Percentiles rank a stretch among this genome's conserved stretches.
phyloP scores from a whole-genome alignment of 345 rosid species.

The Nasturtium officinale region DNA sequence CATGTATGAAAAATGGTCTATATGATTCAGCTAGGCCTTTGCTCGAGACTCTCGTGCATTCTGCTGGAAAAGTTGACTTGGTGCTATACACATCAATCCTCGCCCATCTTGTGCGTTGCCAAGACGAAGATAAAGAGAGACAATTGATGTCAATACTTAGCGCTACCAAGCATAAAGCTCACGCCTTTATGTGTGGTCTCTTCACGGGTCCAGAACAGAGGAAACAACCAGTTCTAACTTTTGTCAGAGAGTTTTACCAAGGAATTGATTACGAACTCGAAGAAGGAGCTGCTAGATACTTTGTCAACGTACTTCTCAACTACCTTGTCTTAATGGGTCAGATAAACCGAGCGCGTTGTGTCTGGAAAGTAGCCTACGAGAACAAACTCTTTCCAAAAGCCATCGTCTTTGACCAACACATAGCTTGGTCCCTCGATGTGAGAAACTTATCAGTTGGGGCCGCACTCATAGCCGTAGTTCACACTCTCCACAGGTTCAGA shows the following conservation, averaged over 20 bases:
- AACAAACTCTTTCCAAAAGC: constrained; percentile 98
- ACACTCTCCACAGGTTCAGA: constrained; percentile 93
- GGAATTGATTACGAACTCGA: constrained; percentile 89
- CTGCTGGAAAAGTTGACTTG: constrained; percentile 89
- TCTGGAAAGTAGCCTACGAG: constrained; percentile 97
- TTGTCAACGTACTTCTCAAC: constrained; percentile 89
- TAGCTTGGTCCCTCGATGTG: constrained; percentile 98
- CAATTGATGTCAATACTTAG: constrained; percentile 88
- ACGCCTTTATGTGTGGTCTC: constrained; percentile 86
- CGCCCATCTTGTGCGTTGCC: constrained; percentile 88
- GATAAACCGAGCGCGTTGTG: constrained; percentile 90
- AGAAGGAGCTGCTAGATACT: constrained; percentile 93
- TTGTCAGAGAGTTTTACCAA: constrained; percentile 92
- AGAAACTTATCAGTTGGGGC: constrained; percentile 96
- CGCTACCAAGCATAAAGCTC: constrained; percentile 81
- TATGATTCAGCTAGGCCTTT: constrained; percentile 93
- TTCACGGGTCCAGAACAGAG: constrained; percentile 95
- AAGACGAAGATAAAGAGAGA: constrained; percentile 84
- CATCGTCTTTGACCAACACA: constrained; percentile 92
- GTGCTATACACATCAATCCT: constrained; percentile 94
- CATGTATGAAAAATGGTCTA: constrained; percentile 85
- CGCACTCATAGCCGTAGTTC: constrained; percentile 91
- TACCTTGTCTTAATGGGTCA: constrained; percentile 98
- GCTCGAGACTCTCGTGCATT: constrained; percentile 77
- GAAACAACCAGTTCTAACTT: constrained; percentile 79